Evolutionary conservation across 2,329 filamentous ascomycete species (phyloP).

Genomic region (Xylariaceae sp.): DNA sequence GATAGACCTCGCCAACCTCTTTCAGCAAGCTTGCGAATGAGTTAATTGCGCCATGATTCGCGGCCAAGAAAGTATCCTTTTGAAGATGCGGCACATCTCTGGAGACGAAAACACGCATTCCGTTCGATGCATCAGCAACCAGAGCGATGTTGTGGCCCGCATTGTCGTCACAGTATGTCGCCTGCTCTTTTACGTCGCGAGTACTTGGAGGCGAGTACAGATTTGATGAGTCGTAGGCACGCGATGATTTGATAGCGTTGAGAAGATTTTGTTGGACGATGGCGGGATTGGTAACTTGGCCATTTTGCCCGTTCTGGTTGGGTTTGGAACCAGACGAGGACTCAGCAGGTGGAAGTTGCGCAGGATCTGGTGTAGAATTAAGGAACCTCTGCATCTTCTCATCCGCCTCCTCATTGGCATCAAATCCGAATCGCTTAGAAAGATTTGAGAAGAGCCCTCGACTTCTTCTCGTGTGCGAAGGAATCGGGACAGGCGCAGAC

Average conservation of each 20-base stretch:
- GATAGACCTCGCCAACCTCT: constrained; percentile 71
- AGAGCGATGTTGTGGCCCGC: constrained; percentile 71
- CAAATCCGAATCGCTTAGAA: constrained; percentile 66
- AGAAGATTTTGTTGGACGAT: constrained; percentile 68
- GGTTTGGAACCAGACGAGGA: constrained; percentile 20
- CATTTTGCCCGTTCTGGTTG: constrained; percentile 36
- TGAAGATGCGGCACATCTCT: constrained; percentile 47
- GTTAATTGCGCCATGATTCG: constrained; percentile 62
- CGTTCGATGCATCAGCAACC: constrained; percentile 65
- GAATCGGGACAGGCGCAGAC: constrained; percentile 30
- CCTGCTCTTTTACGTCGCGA: constrained; percentile 74
- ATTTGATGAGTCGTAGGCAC: constrained; percentile 69
- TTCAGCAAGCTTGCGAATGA: constrained; percentile 67
- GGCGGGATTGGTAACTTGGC: constrained; percentile 58
- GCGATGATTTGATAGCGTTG: constrained; percentile 74
- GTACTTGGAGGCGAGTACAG: constrained; percentile 73
- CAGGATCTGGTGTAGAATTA: constrained; percentile 26
- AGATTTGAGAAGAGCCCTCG: constrained; percentile 66
- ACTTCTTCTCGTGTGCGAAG: constrained; percentile 43
- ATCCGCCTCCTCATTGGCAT: constrained; percentile 44
- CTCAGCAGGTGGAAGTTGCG: constrained; percentile 18
- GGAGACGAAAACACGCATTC: constrained; percentile 71
- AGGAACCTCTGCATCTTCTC: constrained; percentile 48
- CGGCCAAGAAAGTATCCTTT: constrained; percentile 55
- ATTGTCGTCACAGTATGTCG: constrained; percentile 80